phyloP scores from a whole-genome alignment of 23 red algal species.

The Gracilaria caudata region DNA sequence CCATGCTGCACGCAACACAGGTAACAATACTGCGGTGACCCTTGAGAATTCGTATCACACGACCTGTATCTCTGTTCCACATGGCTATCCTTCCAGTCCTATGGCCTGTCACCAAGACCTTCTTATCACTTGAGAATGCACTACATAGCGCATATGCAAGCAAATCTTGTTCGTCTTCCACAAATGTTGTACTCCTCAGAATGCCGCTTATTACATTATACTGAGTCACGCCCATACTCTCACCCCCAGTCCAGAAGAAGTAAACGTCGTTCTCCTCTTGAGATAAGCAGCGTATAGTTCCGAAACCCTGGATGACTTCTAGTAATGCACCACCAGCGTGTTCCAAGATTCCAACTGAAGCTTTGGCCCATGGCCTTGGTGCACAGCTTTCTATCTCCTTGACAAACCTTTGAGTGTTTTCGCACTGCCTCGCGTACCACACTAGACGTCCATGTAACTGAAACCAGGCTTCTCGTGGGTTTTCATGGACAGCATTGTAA shows the following conservation, averaged over 20 bases:
- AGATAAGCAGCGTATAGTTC: neutral
- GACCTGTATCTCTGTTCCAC: neutral
- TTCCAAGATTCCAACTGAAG: slow-evolving; percentile 3
- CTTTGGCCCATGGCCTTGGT: slow-evolving; percentile 14
- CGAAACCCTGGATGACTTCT: neutral
- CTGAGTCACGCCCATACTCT: too few relatives aligned
- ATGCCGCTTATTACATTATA: too few relatives aligned
- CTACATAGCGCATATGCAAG: too few relatives aligned
- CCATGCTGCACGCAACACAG: neutral
- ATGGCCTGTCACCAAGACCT: too few relatives aligned
- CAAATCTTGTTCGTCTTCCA: too few relatives aligned
- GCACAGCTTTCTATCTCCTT: slow-evolving; percentile 28
- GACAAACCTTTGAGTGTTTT: neutral
- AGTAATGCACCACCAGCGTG: neutral
- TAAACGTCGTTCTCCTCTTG: neutral
- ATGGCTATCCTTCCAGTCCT: neutral
- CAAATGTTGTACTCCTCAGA: too few relatives aligned
- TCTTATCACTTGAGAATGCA: too few relatives aligned
- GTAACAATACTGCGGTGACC: neutral
- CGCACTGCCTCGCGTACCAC: slow-evolving; percentile 7
- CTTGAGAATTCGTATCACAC: neutral
- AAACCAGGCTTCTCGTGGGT: slow-evolving; percentile 24
- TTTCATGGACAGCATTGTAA: neutral
- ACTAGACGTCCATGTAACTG: slow-evolving; percentile 27
- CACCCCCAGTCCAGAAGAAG: too few relatives aligned